Evolutionary conservation across 148 eudicot genomes (phyloP).

Genomic region (Pouteria glomerata): DNA sequence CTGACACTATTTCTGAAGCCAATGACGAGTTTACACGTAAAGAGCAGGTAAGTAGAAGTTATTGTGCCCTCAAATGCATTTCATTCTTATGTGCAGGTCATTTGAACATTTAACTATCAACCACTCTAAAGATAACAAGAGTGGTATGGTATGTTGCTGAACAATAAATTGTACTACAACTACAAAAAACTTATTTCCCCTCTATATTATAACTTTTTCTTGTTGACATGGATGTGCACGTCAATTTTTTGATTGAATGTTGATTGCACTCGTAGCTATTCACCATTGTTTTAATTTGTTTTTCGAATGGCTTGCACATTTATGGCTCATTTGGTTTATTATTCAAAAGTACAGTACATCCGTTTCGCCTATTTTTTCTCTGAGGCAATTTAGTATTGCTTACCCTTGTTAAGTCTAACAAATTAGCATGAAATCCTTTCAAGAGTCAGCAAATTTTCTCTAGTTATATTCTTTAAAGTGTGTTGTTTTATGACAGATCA

Average conservation of each 20-base stretch:
- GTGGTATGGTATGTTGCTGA: slow-evolving; percentile 15
- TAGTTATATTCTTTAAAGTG: neutral
- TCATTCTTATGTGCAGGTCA: slow-evolving; percentile 7
- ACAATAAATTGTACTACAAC: neutral
- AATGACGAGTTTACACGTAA: slow-evolving; percentile 16
- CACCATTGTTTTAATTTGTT: neutral
- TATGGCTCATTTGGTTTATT: neutral
- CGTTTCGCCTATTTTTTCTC: neutral
- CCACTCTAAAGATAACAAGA: slow-evolving; percentile 10
- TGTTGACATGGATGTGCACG: neutral
- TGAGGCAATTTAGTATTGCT: neutral
- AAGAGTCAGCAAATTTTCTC: neutral
- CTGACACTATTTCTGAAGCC: slow-evolving; percentile 19
- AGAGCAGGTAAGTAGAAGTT: slow-evolving; percentile 21
- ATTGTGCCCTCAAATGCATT: neutral
- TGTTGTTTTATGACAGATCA: slow-evolving; percentile 31
- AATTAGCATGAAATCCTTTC: neutral
- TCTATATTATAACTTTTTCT: too few relatives aligned
- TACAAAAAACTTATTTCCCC: neutral
- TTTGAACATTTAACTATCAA: slow-evolving; percentile 3
- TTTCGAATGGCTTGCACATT: neutral
- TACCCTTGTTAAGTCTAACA: neutral
- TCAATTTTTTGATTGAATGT: neutral
- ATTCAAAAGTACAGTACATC: neutral
- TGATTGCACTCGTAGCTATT: neutral